Base-by-base conservation (phyloP, 768 basidiomycete species). In the Dentipellis fragilis region DNA sequence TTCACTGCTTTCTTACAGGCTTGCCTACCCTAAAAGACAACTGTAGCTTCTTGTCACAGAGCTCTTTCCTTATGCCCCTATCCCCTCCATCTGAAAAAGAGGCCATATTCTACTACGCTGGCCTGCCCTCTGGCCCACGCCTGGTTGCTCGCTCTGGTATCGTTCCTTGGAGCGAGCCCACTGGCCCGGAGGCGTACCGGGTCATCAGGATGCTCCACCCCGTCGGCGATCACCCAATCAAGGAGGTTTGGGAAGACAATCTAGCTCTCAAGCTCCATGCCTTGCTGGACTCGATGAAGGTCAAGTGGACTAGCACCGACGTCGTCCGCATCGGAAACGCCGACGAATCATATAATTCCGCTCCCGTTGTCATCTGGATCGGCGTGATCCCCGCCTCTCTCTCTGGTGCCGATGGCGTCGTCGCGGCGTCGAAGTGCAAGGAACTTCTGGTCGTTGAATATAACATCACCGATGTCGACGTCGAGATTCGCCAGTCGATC, bases 381-480 rank as follows among this genome's bases (percentile, higher is more conserved):
- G 72, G 69, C 16, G 67, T 73, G n/a, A 40, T 29, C 9, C 69
- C 68, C 49, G 52, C 50, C 9, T 60, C 71, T 45, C 67, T 72
- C 59, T 58, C 64, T 37, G 19, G 36, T 54, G 58, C 67, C 5
- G 59, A 62, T 37, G 71, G 64, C 57, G n/a, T 61, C 60, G 57
- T 23, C n/a, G 64, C 63, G 10, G 72, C 65, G 21, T 37, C 22
- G 17, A 51, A 40, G 55, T 55, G 62, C 68, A 57, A 64, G 50
- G 45, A 54, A 12, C 63, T 73, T 52, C 68, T 74, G 2, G 42
- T 17, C 48, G 37, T n/a, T n/a, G 19, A 57, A 21, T 61, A 52
- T 51, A 62, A 63, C 49, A 62, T 73, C 63, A 56, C 62, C 49
- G 42, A 45, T 19, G 42, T 45, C 14, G 68, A 67, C 35, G 60